A percentile compares a stretch with the other conserved stretches of the same genome.
Conservation (phyloP, 2,329 filamentous ascomycete genomes). For the Aspergillus latus region DNA sequence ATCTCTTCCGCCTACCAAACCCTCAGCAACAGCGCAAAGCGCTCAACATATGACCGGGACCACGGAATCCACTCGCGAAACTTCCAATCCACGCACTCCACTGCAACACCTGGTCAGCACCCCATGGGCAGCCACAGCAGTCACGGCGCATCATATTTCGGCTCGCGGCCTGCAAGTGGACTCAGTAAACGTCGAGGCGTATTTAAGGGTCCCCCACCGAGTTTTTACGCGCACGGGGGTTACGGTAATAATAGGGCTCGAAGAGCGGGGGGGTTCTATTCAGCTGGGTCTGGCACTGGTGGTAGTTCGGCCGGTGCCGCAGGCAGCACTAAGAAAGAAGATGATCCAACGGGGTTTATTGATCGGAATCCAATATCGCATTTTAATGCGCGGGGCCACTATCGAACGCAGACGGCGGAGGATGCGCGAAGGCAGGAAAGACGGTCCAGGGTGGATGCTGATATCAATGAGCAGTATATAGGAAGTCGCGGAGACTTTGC, state of each 20-base stretch:
- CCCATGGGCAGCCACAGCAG: constrained; percentile 57
- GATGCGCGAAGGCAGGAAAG: constrained; percentile 54
- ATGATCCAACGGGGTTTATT: constrained; percentile 41
- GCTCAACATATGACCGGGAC: constrained; percentile 74
- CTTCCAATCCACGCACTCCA: constrained; percentile 29
- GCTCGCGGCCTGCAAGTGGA: constrained; percentile 72
- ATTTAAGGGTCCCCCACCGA: constrained; percentile 84
- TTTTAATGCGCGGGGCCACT: constrained; percentile 74
- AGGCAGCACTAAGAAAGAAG: constrained; percentile 19
- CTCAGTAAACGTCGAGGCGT: constrained; percentile 72
- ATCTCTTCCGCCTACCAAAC: constrained; percentile 81
- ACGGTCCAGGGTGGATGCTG: constrained; percentile 36
- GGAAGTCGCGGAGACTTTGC: constrained; percentile 30
- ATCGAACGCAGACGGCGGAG: constrained; percentile 68
- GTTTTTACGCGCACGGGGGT: constrained; percentile 79
- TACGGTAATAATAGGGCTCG: constrained; percentile 52
- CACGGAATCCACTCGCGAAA: constrained; percentile 33
- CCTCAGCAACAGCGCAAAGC: constrained; percentile 71
- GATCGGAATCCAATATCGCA: constrained; percentile 62
- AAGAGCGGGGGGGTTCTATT: constrained; percentile 1
- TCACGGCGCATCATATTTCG: constrained; percentile 51
- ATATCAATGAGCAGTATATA: constrained; percentile 25
- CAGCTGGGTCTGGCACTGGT: not conserved
- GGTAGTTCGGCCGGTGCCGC: constrained; percentile 6
- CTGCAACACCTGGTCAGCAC: constrained; percentile 32